Evolutionary conservation across 2,329 filamentous ascomycete species (phyloP), one percentile per base, ranked within the genome.

Genomic region (Colletotrichum sidae): DNA sequence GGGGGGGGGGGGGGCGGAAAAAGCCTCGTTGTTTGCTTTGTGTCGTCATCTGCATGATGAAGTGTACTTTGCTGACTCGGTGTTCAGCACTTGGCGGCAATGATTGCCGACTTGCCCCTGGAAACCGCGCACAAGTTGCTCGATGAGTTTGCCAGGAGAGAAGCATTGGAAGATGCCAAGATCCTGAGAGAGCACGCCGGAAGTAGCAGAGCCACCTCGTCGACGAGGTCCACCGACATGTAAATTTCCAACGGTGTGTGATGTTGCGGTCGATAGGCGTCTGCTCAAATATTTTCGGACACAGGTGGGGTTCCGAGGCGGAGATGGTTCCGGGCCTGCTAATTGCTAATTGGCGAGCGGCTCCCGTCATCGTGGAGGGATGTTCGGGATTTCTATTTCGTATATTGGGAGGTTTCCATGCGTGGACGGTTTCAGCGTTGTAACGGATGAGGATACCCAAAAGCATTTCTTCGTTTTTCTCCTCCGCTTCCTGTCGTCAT

Each of bases 61-160:
- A 15, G 35, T n/a, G 13, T 42, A 15, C 38, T 12, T 9, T 56
- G 53, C 59, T 65, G n/a, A 67, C 52, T 13, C 37, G 10, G 2
- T 45, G 25, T 41, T n/a, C 17, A 69, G 68, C 42, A 70, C 25
- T 54, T 71, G 11, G 55, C 60, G 12, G 46, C 65, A n/a, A 65
- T 69, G 41, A 68, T 72, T 38, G 60, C 66, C 45, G 68, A 71
- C 6, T 56, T 71, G 44, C 71, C 71, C 11, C 68, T 72, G 7
- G 71, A 71, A 42, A 68, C 67, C 7, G 56, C 70, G 17, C 60
- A 65, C n/a, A 69, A 67, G 25, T 51, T 71, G 4, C 69, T 71
- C 44, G 65, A 67, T 13, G 68, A 71, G 35, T 74, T 69, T 45
- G 68, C 68, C 4, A 57, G 42, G 51, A 55, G 60, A 9, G 64